phyloP scores from a whole-genome alignment of 208 protist species.

The Trypanosoma avium region DNA sequence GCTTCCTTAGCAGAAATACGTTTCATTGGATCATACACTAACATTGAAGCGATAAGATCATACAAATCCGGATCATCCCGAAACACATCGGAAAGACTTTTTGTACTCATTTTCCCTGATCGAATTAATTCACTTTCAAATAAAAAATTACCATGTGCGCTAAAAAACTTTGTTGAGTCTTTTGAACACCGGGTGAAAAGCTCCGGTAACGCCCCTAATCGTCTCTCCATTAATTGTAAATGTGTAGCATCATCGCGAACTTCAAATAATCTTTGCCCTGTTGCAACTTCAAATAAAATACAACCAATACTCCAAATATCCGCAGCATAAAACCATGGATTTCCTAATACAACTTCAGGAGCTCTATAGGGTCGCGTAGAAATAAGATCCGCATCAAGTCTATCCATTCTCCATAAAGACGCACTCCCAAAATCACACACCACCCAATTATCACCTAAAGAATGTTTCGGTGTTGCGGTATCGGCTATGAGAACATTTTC shows the following conservation, averaged over 20 bases:
- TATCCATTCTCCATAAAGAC: conserved; percentile 63
- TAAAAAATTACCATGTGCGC: conserved; percentile 45
- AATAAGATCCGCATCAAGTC: conserved; percentile 80
- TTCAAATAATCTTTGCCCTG: conserved; percentile 91
- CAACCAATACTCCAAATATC: conserved; percentile 94
- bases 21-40: conserved; percentile 68
- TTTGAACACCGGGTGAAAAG: conserved; percentile 39
- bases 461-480: conserved; percentile 36
- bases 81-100: conserved; percentile 46
- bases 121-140: conserved; percentile 36
- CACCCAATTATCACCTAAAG: conserved; percentile 62
- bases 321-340: conserved; percentile 88
- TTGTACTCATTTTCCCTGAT: conserved; percentile 35
- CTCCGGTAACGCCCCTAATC: conserved; percentile 64
- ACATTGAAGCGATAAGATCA: conserved; percentile 53
- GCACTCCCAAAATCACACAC: conserved; percentile 91
- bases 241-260: conserved; percentile 84
- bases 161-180: conserved; percentile 64
- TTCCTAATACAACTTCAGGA: conserved; percentile 86
- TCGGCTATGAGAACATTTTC: conserved; percentile 95
- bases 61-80: conserved; percentile 54
- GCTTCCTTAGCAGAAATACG: conserved; percentile 72
- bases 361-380: conserved; percentile 92
- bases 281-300: conserved; percentile 92
- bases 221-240: conserved; percentile 73